Conservation (phyloP, 441 rosid genomes). For the Metrosideros polymorpha region DNA sequence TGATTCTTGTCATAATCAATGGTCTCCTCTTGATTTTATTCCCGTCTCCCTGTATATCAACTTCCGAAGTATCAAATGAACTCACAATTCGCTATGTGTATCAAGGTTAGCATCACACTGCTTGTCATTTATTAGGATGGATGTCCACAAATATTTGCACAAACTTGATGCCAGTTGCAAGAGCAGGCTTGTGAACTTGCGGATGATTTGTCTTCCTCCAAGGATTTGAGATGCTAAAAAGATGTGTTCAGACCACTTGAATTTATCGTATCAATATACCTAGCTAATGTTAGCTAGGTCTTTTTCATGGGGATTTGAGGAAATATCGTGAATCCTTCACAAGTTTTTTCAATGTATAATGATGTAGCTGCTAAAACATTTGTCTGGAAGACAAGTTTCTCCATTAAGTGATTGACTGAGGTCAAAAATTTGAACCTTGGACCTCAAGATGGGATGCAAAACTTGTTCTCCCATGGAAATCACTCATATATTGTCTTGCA, state of each 20-base stretch:
- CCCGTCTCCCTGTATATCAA: neutral
- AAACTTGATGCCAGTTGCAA: neutral
- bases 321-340: neutral
- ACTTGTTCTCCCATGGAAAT: neutral
- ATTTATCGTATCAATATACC: neutral
- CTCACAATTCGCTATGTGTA: neutral
- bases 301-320: neutral
- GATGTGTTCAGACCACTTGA: neutral
- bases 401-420: neutral
- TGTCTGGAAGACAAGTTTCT: neutral
- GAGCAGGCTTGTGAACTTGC: neutral
- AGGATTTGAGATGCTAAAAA: neutral
- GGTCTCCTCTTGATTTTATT: neutral
- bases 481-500: neutral
- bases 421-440: neutral
- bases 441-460: neutral
- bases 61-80: neutral
- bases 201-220: neutral
- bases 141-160: neutral
- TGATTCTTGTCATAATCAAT: neutral
- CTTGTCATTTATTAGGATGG: neutral
- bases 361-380: neutral
- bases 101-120: neutral
- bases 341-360: neutral
- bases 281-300: neutral